Evolutionary conservation across 208 protist genomes (phyloP), one percentile per base, ranked within the genome.

Genomic region (Leishmania turanica): DNA sequence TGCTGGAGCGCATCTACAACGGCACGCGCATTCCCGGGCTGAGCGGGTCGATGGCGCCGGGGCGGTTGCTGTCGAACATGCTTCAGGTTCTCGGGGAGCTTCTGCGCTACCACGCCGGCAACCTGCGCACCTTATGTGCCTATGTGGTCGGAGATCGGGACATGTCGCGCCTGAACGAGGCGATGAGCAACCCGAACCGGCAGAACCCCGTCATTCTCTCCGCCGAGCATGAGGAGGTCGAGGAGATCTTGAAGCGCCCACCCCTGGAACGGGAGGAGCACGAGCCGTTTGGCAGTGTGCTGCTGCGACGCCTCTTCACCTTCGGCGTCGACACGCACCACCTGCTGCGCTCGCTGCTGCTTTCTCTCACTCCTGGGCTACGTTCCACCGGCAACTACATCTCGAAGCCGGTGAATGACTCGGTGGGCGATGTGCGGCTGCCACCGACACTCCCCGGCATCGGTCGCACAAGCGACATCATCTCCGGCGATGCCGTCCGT

Each of bases 1-100:
- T 96, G 49, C 82, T 97, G 58, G 86, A 91, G 73, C 91, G 90
- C 62, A 72, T 97, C 72, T 97, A 96, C 89, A 97, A 97, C 79
- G 93, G 88, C 27, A 95, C 91, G 0, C 87, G 87, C 42, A 78
- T 94, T 34, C 88, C 91, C 8, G 87, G 88, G 13, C 70, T 96
- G 51, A 87, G 80, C 76, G 85, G 78, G 42, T 95, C 92, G 15
- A 83, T 97, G 77, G 71, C 71, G 68, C 90, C 91, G 21, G 53
- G 82, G 47, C 88, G 87, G 68, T 90, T 93, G 47, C 84, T 92
- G 56, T 91, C 93, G 24, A 89, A 80, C 64, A 83, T 91, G 54
- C 89, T 91, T 72, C 78, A 87, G 13, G 27, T 96, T 3, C 83
- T 96, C n/a, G 89, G 87, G 11, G 93, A 96, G 84, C 83, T 96